phyloP scores from a whole-genome alignment of 768 basidiomycete species.

The Pulveroboletus sp. region DNA sequence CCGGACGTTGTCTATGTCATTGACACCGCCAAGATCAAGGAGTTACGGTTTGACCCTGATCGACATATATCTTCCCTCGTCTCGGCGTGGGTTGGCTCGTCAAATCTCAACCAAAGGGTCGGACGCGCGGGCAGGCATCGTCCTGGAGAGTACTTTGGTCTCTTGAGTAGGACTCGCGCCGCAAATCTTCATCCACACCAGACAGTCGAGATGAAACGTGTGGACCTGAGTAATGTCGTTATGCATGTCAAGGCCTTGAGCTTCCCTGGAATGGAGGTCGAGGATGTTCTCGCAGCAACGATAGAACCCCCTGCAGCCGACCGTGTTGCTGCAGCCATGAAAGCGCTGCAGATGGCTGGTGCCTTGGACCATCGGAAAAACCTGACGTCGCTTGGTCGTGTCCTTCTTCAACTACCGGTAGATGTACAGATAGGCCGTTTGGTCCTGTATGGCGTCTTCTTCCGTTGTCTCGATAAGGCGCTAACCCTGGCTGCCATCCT shows the following conservation, averaged over 20 bases:
- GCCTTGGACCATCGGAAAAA: conserved; percentile 74
- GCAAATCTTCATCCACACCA: conserved; percentile 69
- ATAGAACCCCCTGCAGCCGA: conserved; percentile 85
- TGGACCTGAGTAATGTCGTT: conserved; percentile 84
- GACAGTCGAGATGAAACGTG: conserved; percentile 92
- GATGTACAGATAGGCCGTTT: conserved; percentile 88
- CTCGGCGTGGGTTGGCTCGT: conserved; percentile 86
- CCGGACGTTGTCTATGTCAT: conserved; percentile 94
- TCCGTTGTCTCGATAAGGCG: conserved; percentile 85
- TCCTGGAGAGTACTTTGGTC: conserved; percentile 85
- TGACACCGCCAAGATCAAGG: conserved; percentile 84
- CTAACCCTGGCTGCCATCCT: conserved; percentile 89
- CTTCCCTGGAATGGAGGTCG: conserved; percentile 79
- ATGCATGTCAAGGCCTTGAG: conserved; percentile 96
- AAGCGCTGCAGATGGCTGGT: conserved; percentile 76
- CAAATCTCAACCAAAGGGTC: conserved; percentile 86
- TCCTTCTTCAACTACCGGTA: conserved; percentile 84
- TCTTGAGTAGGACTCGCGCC: conserved; percentile 63
- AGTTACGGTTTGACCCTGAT: conserved; percentile 84
- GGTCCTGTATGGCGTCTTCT: conserved; percentile 86
- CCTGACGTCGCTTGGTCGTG: conserved; percentile 81
- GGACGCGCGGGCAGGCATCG: conserved; percentile 91
- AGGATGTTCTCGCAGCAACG: conserved; percentile 77
- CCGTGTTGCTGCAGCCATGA: conserved; percentile 76
- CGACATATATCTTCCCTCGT: conserved; percentile 85